These are phyloP conservation scores for Botrytis aclada DNA, from an alignment of 2,329 filamentous ascomycete genomes.

Conservation along the genomic window DNA sequence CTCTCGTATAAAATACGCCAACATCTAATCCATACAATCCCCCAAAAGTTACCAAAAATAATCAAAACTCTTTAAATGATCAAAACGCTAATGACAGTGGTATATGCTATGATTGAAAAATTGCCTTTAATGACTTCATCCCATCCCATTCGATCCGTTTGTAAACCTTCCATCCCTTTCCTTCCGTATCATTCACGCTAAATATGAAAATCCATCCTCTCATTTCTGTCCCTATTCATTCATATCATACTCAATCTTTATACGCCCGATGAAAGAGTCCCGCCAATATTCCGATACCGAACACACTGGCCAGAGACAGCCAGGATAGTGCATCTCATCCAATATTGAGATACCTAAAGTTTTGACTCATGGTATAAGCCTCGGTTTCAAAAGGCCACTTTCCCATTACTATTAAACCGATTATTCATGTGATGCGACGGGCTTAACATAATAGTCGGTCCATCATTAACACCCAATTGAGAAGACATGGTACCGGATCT, in stretches of 20 bases:
- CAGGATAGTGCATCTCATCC: not conserved
- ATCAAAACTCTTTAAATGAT: not conserved
- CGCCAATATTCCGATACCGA: not conserved
- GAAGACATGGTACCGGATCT: slow-evolving; percentile 38
- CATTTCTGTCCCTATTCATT: not conserved
- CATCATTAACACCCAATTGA: slow-evolving; percentile 29
- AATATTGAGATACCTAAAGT: not conserved
- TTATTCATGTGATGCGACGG: slow-evolving; percentile 30
- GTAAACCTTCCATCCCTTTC: not conserved
- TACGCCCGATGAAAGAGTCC: not conserved
- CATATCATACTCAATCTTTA: slow-evolving; percentile 4
- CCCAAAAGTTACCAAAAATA: not conserved
- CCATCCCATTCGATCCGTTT: slow-evolving; percentile 5
- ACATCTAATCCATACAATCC: slow-evolving; percentile 6
- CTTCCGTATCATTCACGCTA: not conserved
- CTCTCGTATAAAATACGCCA: not conserved
- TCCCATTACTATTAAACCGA: slow-evolving; percentile 34
- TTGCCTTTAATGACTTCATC: not conserved
- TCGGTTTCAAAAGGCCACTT: slow-evolving; percentile 28
- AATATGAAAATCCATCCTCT: not conserved
- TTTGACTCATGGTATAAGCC: not conserved
- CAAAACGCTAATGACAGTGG: slow-evolving; percentile 22
- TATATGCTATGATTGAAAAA: slow-evolving; percentile 21
- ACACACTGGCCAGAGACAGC: not conserved
- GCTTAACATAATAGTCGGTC: slow-evolving; percentile 32